Conservation (phyloP, 1,139 yeast species). For the Kurtzmaniella quercitrusa region DNA sequence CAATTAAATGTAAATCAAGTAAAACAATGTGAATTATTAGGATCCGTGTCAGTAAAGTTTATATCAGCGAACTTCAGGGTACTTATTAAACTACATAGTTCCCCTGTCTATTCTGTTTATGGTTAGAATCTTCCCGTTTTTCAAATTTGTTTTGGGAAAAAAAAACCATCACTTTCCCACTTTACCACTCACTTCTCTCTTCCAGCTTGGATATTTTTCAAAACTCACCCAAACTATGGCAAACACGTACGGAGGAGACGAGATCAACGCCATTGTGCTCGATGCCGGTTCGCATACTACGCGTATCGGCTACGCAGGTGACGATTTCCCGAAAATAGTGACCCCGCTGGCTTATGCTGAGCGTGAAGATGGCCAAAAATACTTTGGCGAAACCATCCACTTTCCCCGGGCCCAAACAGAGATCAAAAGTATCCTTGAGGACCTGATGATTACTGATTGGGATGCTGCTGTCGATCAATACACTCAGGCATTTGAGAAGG, state of each 20-base stretch:
- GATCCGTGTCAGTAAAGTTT: too few species aligned
- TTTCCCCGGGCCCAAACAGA: slow-evolving; percentile 52
- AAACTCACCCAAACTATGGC: slow-evolving; percentile 1
- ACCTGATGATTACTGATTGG: slow-evolving; percentile 67
- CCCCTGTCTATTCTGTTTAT: too few species aligned
- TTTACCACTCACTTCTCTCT: not conserved
- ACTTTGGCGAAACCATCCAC: slow-evolving; percentile 56
- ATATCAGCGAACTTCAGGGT: too few species aligned
- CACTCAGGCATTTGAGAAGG: slow-evolving; percentile 45
- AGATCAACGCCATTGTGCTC: slow-evolving; percentile 83
- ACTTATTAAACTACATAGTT: too few species aligned
- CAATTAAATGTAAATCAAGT: not conserved
- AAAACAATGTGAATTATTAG: not conserved
- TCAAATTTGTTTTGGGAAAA: too few species aligned
- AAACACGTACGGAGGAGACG: slow-evolving; percentile 57
- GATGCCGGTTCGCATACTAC: slow-evolving; percentile 89
- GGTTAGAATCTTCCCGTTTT: too few species aligned
- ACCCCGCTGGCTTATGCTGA: slow-evolving; percentile 58
- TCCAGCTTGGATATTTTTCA: too few species aligned
- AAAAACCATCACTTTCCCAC: too few species aligned
- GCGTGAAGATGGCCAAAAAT: slow-evolving; percentile 14
- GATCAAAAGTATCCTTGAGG: slow-evolving; percentile 55
- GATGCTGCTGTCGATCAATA: slow-evolving; percentile 71
- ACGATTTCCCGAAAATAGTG: slow-evolving; percentile 79
- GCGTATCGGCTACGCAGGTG: slow-evolving; percentile 90